phyloP scores from a whole-genome alignment of 306 rosid genomes.

The Lathyrus sativus region DNA sequence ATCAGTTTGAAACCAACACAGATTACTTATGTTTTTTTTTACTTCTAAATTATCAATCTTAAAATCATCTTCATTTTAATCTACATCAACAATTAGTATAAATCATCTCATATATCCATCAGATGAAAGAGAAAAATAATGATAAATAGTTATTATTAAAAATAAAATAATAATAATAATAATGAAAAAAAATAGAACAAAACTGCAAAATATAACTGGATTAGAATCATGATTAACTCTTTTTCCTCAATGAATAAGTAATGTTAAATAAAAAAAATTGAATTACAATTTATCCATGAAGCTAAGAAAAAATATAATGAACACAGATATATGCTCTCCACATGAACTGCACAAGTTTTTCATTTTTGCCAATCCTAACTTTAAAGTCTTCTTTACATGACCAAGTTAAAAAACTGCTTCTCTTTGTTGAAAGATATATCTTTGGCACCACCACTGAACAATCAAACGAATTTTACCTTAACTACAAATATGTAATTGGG shows the following conservation, averaged over 20 bases:
- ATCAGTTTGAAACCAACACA: too few species aligned
- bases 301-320: conserved; percentile 30
- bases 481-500: conserved; percentile 44
- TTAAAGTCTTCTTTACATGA: conserved; percentile 41
- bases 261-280: conserved; percentile 6
- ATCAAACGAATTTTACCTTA: conserved; percentile 49
- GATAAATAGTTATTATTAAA: too few species aligned
- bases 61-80: too few species aligned
- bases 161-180: too few species aligned
- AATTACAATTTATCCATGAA: conserved; percentile 39
- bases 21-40: too few species aligned
- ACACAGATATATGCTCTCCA: conserved; percentile 39
- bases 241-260: conserved; percentile 7
- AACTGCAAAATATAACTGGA: conserved; percentile 4
- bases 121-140: too few species aligned
- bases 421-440: conserved; percentile 48
- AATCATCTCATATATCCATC: too few species aligned
- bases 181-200: background rate
- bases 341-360: conserved; percentile 45
- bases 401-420: conserved; percentile 43
- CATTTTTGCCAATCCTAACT: conserved; percentile 39
- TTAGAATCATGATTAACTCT: conserved; percentile 6
- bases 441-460: conserved; percentile 23
- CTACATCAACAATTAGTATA: too few species aligned
- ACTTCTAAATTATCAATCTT: too few species aligned